Conservation (phyloP, 2,329 filamentous ascomycete species). For the Karstenula rhodostoma region DNA sequence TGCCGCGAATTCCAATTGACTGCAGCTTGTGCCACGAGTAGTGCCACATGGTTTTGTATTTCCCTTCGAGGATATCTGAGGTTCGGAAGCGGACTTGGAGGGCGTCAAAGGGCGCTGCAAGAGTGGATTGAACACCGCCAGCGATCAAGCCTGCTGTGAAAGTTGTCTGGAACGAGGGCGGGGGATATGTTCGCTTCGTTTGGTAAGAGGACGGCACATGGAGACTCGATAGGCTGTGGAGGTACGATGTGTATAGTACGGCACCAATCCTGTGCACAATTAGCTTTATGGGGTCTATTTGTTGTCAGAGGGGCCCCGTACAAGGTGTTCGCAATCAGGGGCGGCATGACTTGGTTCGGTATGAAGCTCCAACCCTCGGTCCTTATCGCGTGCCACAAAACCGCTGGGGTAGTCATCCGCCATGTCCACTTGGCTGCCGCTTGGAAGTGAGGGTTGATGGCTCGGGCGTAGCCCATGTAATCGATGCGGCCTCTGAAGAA, state of each 20-base stretch:
- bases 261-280: conserved; percentile 66
- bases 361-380: conserved; percentile 78
- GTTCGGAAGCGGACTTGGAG: conserved; percentile 77
- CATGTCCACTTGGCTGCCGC: conserved; percentile 64
- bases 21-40: conserved; percentile 72
- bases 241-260: conserved; percentile 77
- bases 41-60: conserved; percentile 74
- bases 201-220: conserved; percentile 71
- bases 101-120: conserved; percentile 79
- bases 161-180: conserved; percentile 68
- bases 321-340: conserved; percentile 76
- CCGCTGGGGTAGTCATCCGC: conserved; percentile 72
- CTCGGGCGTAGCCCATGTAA: conserved; percentile 72
- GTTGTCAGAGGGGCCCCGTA: conserved; percentile 36
- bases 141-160: conserved; percentile 76
- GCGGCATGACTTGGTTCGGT: conserved; percentile 78
- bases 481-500: conserved; percentile 93
- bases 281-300: conserved; percentile 7
- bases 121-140: conserved; percentile 72
- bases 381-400: conserved; percentile 71
- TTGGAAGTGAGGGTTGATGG: conserved; percentile 65
- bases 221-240: conserved; percentile 71
- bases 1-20: conserved; percentile 75
- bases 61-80: conserved; percentile 65
- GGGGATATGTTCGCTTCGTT: conserved; percentile 73